These are phyloP conservation scores for Grigorovia yakushimaensis DNA, from an alignment of 805 yeast species.

Conservation along the genomic window DNA sequence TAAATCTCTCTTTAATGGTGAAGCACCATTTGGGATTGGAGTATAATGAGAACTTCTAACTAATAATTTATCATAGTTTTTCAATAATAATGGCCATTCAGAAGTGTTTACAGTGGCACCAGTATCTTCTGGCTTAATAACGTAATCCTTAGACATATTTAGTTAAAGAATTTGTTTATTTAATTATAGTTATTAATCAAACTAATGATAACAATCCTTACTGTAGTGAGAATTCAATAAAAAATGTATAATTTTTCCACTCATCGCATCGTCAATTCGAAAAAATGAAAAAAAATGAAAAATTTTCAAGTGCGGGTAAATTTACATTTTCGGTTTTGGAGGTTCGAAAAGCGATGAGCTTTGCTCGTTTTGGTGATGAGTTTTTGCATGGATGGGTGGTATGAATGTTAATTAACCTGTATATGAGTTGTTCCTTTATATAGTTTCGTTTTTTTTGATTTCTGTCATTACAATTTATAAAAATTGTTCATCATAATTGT, in stretches of 20 bases:
- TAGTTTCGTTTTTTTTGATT: no score
- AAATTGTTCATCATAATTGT: no score
- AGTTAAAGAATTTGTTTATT: background rate
- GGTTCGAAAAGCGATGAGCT: background rate
- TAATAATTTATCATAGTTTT: slow-evolving; percentile 85
- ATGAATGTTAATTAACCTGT: no score
- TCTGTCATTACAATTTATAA: no score
- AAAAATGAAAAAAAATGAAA: no score
- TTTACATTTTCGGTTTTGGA: no score
- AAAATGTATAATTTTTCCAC: background rate
- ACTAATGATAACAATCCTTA: background rate
- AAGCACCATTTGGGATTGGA: slow-evolving; percentile 91
- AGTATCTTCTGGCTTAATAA: slow-evolving; percentile 81
- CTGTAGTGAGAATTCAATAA: background rate
- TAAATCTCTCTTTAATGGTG: slow-evolving; percentile 90
- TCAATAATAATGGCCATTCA: slow-evolving; percentile 90
- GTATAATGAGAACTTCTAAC: slow-evolving; percentile 97
- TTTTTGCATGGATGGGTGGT: no score
- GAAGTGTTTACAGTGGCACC: slow-evolving; percentile 78
- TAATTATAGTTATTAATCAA: background rate
- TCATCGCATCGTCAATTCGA: background rate
- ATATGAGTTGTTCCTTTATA: no score
- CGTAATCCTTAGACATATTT: slow-evolving; percentile 53
- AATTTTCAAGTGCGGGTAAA: background rate
- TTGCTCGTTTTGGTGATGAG: background rate